phyloP scores from a whole-genome alignment of 306 rosid species.

The Vigna angularis region DNA sequence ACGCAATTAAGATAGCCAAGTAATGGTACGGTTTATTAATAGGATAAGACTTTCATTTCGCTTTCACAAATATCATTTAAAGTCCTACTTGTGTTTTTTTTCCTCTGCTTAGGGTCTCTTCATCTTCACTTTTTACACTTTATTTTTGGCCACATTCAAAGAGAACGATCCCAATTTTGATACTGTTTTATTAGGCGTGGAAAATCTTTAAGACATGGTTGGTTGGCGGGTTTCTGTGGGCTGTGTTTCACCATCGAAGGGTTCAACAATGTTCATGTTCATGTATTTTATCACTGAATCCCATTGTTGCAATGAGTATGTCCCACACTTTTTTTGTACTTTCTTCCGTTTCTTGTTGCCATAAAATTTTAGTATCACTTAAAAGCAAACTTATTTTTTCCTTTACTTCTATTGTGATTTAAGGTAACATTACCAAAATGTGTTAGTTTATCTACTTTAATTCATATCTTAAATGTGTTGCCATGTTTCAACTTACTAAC shows the following conservation, averaged over 20 bases:
- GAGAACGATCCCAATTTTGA: constrained; percentile 20
- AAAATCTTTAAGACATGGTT: constrained; percentile 30
- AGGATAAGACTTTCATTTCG: constrained; percentile 36
- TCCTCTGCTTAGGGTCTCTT: not conserved
- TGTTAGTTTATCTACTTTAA: no score
- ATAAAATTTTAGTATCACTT: constrained; percentile 7
- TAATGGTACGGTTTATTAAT: not conserved
- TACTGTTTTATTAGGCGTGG: constrained; percentile 37
- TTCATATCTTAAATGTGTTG: no score
- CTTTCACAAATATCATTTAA: constrained; percentile 22
- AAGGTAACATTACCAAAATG: not conserved
- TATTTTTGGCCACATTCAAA: constrained; percentile 10
- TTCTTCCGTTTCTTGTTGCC: constrained; percentile 6
- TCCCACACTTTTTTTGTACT: not conserved
- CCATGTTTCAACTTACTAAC: no score
- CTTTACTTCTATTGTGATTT: constrained; percentile 3
- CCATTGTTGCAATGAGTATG: not conserved
- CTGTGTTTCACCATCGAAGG: constrained; percentile 35
- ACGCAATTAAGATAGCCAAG: constrained; percentile 33
- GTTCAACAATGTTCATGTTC: not conserved
- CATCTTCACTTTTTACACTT: constrained; percentile 16
- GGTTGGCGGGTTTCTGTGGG: constrained; percentile 42
- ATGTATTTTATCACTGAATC: constrained; percentile 1
- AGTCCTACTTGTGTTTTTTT: not conserved
- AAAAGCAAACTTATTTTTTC: constrained; percentile 28